phyloP scores from a whole-genome alignment of 2,329 filamentous ascomycete species.

The Rutstroemia sydowiana region DNA sequence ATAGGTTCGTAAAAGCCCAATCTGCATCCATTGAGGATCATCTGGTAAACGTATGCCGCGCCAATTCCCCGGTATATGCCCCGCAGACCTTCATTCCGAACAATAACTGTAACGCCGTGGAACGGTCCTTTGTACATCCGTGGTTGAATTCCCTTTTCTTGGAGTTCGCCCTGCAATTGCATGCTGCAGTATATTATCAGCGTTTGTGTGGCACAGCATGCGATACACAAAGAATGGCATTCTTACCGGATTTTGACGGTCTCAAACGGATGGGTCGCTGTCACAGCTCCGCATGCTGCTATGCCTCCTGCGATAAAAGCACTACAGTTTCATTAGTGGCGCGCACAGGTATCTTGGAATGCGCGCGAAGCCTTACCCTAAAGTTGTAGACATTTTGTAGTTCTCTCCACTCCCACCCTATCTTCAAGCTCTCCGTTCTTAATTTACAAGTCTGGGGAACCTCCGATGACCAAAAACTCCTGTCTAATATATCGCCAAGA shows the following conservation, averaged over 20 bases:
- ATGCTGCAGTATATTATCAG: conserved; percentile 48
- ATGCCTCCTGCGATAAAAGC: conserved; percentile 95
- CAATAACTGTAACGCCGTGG: conserved; percentile 83
- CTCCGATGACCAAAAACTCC: neutral
- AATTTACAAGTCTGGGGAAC: conserved; percentile 13
- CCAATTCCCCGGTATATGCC: conserved; percentile 86
- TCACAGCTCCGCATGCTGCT: conserved; percentile 94
- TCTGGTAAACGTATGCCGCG: conserved; percentile 92
- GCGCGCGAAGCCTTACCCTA: conserved; percentile 35
- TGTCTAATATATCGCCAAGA: neutral
- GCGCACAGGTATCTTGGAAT: conserved; percentile 1
- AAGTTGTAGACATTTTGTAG: conserved; percentile 45
- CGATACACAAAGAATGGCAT: neutral
- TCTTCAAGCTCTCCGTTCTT: conserved; percentile 7
- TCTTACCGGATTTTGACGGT: conserved; percentile 93
- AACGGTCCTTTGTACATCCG: conserved; percentile 86
- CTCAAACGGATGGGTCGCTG: conserved; percentile 95
- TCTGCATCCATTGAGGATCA: conserved; percentile 92
- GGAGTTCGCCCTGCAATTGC: conserved; percentile 93
- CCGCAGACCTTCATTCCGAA: conserved; percentile 78
- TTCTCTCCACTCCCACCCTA: conserved; percentile 19
- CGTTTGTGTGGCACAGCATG: neutral
- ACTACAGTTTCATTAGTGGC: conserved; percentile 32
- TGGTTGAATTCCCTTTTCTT: conserved; percentile 75
- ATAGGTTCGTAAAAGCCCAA: conserved; percentile 97